Evolutionary conservation across 352 stramenopile genomes (phyloP).

Genomic region (Plasmopara viticola): DNA sequence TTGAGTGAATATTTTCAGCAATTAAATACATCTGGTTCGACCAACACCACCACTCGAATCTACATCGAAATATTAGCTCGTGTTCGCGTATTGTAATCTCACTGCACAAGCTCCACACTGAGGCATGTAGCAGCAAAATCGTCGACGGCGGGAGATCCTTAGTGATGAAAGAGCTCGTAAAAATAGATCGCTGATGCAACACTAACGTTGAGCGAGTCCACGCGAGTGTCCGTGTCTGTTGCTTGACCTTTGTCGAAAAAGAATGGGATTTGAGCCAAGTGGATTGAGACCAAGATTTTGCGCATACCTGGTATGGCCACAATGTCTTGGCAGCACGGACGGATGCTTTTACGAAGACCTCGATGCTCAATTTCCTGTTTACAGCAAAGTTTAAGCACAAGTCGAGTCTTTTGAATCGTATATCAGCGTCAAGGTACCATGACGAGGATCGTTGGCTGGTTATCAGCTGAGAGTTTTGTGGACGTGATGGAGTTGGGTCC

Average conservation of each 20-base stretch:
- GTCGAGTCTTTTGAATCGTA: background rate
- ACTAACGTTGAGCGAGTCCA: conserved; percentile 81
- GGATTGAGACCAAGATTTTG: background rate
- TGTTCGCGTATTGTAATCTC: conserved; percentile 2
- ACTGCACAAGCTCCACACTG: conserved; percentile 37
- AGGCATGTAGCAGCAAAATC: conserved; percentile 10
- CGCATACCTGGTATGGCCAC: conserved; percentile 57
- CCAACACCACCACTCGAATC: conserved; percentile 7
- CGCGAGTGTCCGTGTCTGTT: conserved; percentile 52
- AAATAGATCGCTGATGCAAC: conserved; percentile 70
- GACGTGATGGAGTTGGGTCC: conserved; percentile 65
- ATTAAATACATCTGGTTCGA: conserved; percentile 1
- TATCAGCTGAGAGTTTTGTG: conserved; percentile 34
- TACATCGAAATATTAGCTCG: conserved; percentile 33
- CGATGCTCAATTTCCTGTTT: conserved; percentile 63
- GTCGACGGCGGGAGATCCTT: conserved; percentile 12
- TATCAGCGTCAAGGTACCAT: conserved; percentile 36
- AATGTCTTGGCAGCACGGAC: conserved; percentile 64
- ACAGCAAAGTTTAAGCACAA: conserved; percentile 1
- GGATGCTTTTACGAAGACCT: conserved; percentile 66
- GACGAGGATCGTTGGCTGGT: conserved; percentile 69
- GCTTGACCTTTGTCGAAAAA: conserved; percentile 24
- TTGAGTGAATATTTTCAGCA: conserved; percentile 7
- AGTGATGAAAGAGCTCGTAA: conserved; percentile 69
- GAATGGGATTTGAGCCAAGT: background rate